A percentile compares a stretch with the other conserved stretches of the same genome.
Evolutionary conservation across 164 flowering plant species (phyloP).

Genomic region (Macadamia tetraphylla): DNA sequence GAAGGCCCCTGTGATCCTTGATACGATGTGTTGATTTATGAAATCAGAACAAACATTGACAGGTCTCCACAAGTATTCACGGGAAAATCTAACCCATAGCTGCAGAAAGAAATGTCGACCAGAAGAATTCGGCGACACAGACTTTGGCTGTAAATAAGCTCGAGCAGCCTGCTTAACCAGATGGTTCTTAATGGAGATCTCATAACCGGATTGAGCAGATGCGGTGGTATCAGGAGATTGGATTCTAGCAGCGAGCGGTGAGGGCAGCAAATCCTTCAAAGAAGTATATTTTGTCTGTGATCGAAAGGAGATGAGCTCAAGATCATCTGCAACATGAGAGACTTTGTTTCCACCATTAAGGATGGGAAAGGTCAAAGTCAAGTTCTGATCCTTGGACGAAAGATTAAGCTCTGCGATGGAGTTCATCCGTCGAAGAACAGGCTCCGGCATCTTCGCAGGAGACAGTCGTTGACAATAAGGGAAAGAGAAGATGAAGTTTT

Average conservation of each 20-base stretch:
- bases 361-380: too few relatives aligned
- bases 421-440: background rate
- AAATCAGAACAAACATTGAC: slow-evolving; percentile 25
- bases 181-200: slow-evolving; percentile 3
- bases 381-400: background rate
- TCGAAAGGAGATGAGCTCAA: background rate
- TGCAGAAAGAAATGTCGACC: slow-evolving; percentile 27
- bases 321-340: background rate
- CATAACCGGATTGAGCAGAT: slow-evolving; percentile 1
- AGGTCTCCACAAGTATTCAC: slow-evolving; percentile 12
- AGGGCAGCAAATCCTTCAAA: slow-evolving; percentile 7
- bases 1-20: slow-evolving; percentile 25
- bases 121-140: slow-evolving; percentile 3
- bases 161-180: slow-evolving; percentile 9
- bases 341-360: background rate
- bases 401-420: background rate
- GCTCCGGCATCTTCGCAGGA: too few relatives aligned
- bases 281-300: slow-evolving; percentile 4
- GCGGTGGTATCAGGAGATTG: slow-evolving; percentile 31
- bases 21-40: slow-evolving; percentile 19
- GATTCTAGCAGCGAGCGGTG: background rate
- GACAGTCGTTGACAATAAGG: too few relatives aligned
- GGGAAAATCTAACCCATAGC: slow-evolving; percentile 28
- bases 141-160: slow-evolving; percentile 8
- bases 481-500: too few relatives aligned